Percentiles rank a stretch among this genome's conserved stretches.
These are phyloP conservation scores for Penicillium digitatum DNA, from an alignment of 2,329 filamentous ascomycete species.

Conservation along the genomic window DNA sequence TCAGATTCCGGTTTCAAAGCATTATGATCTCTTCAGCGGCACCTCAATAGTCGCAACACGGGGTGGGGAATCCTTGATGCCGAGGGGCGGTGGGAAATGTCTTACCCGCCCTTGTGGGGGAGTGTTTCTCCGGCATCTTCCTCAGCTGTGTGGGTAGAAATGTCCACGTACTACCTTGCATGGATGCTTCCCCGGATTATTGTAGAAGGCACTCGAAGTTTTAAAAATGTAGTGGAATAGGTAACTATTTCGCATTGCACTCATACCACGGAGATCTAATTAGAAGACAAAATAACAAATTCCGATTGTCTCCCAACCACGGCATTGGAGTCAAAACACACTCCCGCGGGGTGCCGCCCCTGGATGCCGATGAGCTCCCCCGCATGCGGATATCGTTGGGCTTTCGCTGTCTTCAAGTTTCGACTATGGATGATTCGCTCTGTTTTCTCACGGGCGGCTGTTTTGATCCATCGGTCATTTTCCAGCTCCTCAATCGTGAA, in stretches of 20 bases:
- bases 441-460: slow-evolving; percentile 3
- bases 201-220: neutral
- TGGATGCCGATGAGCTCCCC: slow-evolving; percentile 19
- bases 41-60: neutral
- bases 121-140: slow-evolving; percentile 5
- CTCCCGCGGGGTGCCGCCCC: slow-evolving; percentile 17
- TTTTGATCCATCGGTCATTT: slow-evolving; percentile 11
- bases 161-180: neutral
- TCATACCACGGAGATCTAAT: neutral
- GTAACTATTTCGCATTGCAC: neutral
- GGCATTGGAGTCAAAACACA: slow-evolving; percentile 1
- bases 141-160: no score
- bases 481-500: slow-evolving; percentile 26
- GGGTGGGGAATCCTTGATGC: neutral
- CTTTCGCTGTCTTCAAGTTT: slow-evolving; percentile 12
- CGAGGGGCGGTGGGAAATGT: neutral
- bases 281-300: neutral
- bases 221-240: neutral
- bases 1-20: neutral
- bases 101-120: slow-evolving; percentile 4
- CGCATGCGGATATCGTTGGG: slow-evolving; percentile 12
- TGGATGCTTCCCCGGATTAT: neutral
- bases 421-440: slow-evolving; percentile 16
- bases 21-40: neutral
- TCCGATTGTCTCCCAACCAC: neutral